A percentile compares a stretch with the other conserved stretches of the same genome.
phyloP scores from a whole-genome alignment of 2,329 filamentous ascomycete genomes.

The Huntiella savannae region DNA sequence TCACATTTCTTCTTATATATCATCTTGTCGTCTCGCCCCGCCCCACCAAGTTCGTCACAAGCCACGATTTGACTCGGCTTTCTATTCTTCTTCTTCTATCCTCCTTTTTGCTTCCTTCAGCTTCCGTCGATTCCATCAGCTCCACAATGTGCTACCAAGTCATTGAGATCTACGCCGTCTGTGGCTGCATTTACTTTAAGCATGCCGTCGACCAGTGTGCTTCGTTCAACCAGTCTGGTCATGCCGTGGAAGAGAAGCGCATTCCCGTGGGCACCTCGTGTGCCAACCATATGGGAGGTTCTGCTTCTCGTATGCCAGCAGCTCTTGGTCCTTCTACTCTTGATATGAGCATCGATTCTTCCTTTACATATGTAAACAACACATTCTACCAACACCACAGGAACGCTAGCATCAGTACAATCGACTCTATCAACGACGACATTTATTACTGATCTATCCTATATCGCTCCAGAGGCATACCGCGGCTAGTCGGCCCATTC shows the following conservation, averaged over 20 bases:
- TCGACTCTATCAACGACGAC: neutral
- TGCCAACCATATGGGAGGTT: slow-evolving; percentile 14
- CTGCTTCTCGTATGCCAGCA: slow-evolving; percentile 6
- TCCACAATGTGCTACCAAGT: slow-evolving; percentile 68
- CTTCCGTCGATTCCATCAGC: neutral
- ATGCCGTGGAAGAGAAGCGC: slow-evolving; percentile 51
- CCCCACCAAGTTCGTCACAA: neutral
- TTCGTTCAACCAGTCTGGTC: slow-evolving; percentile 53
- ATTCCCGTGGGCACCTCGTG: slow-evolving; percentile 75
- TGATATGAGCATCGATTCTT: neutral
- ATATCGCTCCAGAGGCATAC: neutral
- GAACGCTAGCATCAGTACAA: neutral
- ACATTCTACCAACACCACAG: neutral
- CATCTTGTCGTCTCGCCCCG: slow-evolving; percentile 9
- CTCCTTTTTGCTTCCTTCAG: neutral
- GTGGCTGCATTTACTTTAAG: slow-evolving; percentile 72
- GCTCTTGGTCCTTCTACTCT: neutral
- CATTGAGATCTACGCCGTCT: slow-evolving; percentile 69
- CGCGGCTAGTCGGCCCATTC: no score
- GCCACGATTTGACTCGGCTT: neutral
- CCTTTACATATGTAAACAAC: no score
- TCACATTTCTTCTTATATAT: neutral
- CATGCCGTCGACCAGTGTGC: slow-evolving; percentile 72
- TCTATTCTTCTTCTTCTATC: neutral
- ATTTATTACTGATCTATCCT: slow-evolving; percentile 1